Percentiles rank a stretch among this genome's conserved stretches.
These are phyloP conservation scores for Linderniella brevidens DNA, from an alignment of 257 asterid species.

Conservation along the genomic window DNA sequence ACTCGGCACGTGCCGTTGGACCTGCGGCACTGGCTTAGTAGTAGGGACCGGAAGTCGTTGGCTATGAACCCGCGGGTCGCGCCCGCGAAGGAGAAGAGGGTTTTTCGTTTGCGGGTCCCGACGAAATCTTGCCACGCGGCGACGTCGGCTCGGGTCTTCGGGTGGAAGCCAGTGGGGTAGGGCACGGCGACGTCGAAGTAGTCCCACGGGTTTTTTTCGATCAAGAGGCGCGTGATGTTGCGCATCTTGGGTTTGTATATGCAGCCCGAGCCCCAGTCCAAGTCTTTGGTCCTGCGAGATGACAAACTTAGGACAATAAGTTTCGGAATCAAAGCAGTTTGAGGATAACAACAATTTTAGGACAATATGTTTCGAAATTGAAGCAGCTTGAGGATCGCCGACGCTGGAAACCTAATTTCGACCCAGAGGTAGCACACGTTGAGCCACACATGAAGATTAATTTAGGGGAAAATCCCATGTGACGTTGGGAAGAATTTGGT, in stretches of 20 bases:
- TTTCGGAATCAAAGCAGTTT: too few species aligned
- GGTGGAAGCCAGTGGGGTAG: slow-evolving; percentile 60
- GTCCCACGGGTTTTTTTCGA: slow-evolving; percentile 46
- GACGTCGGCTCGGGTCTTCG: slow-evolving; percentile 21
- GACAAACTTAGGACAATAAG: too few species aligned
- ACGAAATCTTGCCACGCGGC: slow-evolving; percentile 26
- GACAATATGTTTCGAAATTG: too few species aligned
- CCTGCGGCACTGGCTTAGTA: slow-evolving; percentile 12
- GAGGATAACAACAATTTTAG: too few species aligned
- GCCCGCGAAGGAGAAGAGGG: slow-evolving; percentile 38
- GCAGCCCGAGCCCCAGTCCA: slow-evolving; percentile 48
- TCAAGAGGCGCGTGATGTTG: slow-evolving; percentile 17
- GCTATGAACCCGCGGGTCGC: slow-evolving; percentile 21
- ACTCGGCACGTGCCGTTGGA: slow-evolving; percentile 44
- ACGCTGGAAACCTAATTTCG: too few species aligned
- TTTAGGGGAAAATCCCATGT: too few species aligned
- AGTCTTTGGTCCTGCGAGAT: slow-evolving; percentile 15
- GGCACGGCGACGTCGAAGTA: slow-evolving; percentile 37
- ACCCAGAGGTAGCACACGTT: too few species aligned
- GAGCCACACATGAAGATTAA: too few species aligned
- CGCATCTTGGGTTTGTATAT: slow-evolving; percentile 38
- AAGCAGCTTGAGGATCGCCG: too few species aligned
- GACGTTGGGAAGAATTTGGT: too few species aligned
- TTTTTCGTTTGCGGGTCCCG: slow-evolving; percentile 11
- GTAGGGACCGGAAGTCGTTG: slow-evolving; percentile 24